Evolutionary conservation across 2,329 filamentous ascomycete species (phyloP), one percentile per base, ranked within the genome.

Genomic region (Diaporthe velutina): DNA sequence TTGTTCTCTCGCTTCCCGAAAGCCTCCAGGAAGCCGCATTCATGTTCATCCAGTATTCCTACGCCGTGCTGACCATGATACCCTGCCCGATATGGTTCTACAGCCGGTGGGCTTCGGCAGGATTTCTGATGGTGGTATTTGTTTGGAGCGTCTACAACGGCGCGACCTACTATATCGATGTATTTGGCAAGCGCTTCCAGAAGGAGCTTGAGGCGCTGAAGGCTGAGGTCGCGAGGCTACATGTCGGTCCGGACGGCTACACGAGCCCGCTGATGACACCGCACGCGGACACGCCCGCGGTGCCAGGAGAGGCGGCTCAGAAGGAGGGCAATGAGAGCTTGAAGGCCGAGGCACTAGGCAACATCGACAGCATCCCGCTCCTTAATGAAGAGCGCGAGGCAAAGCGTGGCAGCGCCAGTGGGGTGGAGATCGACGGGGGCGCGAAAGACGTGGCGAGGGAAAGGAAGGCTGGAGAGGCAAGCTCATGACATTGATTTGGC

Each of bases 131-230:
- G 72, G 85, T 90, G 3, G 92, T 99, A n/a, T 98, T 99, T 81
- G 88, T 91, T 57, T 98, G 96, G 95, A 97, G 95, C 79, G 93
- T 98, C 73, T 97, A 98, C 86, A 99, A 99, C 79, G 97, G 97
- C 42, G 95, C 97, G 25, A 98, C 96, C 0, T 99, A 94, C 84
- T 99, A 99, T 84, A 98, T 99, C 80, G 97, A 99, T 80, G 95
- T 98, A 2, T 99, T 98, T 82, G 97, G 97, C 71, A 98, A 94
- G 80, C 92, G 96, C 3, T 98, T 99, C 88, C 95, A 99, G 86
- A 98, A 96, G 81, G 97, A 99, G 83, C 88, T 99, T 17, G 96
- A 99, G 82, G 90, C 93, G 70, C 90, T 99, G 85, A 96, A 94
- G 84, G 91, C 91, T 73, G 97, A 99, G 81, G 95, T 99, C 12